Percentiles rank a stretch among this genome's conserved stretches.
Conservation (phyloP, 495 filamentous ascomycete genomes). For the Penicillium samsonianum region DNA sequence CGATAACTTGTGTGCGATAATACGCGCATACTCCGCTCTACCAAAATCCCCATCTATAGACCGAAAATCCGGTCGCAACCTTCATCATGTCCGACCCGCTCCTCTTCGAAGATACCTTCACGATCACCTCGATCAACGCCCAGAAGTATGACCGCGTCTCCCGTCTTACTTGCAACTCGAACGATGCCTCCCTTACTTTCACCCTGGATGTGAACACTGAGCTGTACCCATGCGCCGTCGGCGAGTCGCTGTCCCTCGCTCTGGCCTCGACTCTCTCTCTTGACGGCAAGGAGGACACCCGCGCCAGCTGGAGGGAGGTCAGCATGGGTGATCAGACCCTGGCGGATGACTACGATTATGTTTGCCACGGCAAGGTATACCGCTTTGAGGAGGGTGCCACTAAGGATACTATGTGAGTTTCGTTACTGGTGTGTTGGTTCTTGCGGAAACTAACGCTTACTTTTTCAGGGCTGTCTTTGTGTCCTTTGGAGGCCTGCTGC, state of each 20-base stretch:
- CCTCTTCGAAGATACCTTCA: conserved; percentile 92
- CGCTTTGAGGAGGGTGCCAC: conserved; percentile 86
- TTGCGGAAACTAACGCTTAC: neutral
- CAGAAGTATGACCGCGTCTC: conserved; percentile 94
- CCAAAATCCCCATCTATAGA: neutral
- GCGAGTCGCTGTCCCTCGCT: conserved; percentile 74
- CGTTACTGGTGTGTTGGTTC: neutral
- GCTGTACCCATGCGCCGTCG: conserved; percentile 73
- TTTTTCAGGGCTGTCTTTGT: conserved; percentile 80
- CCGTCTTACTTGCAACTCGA: conserved; percentile 70
- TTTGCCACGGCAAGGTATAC: conserved; percentile 97
- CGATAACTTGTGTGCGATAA: neutral
- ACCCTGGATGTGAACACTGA: conserved; percentile 92
- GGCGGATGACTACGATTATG: conserved; percentile 94
- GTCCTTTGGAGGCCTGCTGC: conserved; percentile 87
- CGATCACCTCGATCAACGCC: conserved; percentile 70
- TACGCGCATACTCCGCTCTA: neutral
- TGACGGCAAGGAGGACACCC: conserved; percentile 72
- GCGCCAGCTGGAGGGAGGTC: conserved; percentile 75
- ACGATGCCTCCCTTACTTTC: conserved; percentile 70
- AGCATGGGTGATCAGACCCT: conserved; percentile 72
- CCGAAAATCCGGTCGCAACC: conserved; percentile 25
- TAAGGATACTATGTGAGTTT: conserved; percentile 78
- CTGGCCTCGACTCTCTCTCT: conserved; percentile 82
- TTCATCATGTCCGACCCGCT: conserved; percentile 69